A percentile compares a stretch with the other conserved stretches of the same genome.
These are phyloP conservation scores for Magnolia kwangsiensis DNA, from an alignment of 164 flowering plant species.

Conservation along the genomic window DNA sequence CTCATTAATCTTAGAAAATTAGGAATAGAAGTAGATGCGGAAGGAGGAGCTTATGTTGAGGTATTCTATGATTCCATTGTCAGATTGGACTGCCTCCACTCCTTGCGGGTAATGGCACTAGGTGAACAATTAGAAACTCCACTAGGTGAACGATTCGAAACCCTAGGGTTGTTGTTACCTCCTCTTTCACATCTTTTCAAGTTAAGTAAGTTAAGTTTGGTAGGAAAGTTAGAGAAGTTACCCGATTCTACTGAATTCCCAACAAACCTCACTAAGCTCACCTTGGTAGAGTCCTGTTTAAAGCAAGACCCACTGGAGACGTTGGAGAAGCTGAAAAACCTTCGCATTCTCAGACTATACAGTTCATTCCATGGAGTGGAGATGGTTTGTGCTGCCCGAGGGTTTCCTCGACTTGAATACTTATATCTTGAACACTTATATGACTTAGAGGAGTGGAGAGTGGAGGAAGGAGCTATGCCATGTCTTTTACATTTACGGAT, in stretches of 20 bases:
- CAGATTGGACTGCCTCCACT: background rate
- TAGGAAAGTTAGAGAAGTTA: background rate
- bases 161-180: background rate
- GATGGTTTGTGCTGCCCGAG: background rate
- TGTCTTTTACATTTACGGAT: background rate
- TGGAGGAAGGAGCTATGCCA: background rate
- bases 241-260: background rate
- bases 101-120: background rate
- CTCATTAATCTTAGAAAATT: background rate
- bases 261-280: background rate
- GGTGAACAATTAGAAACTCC: background rate
- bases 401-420: background rate
- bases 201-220: background rate
- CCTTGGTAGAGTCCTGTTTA: background rate
- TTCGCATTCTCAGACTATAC: background rate
- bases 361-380: background rate
- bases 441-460: background rate
- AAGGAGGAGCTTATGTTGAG: background rate
- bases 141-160: background rate
- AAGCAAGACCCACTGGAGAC: background rate
- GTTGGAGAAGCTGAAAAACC: background rate
- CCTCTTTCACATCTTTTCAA: background rate
- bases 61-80: background rate
- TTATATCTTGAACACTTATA: background rate
- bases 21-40: background rate